Conservation (phyloP, 345 rosid species). For the Salix dunnii region DNA sequence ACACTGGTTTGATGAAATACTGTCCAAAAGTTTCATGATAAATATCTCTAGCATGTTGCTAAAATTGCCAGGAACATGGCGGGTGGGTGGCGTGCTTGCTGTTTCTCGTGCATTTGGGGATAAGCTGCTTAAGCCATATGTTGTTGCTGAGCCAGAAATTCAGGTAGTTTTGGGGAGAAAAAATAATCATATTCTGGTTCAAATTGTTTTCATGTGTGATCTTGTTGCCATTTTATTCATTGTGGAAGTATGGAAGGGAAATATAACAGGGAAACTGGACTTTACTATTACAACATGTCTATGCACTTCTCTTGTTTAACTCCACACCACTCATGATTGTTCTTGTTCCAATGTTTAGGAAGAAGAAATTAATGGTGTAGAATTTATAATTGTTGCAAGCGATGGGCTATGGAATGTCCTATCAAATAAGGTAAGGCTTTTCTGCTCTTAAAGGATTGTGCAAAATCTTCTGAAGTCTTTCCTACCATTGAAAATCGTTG, state of each 20-base stretch:
- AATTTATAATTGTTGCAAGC: slow-evolving; percentile 55
- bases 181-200: neutral
- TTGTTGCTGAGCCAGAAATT: slow-evolving; percentile 69
- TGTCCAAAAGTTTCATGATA: neutral
- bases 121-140: slow-evolving; percentile 51
- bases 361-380: slow-evolving; percentile 44
- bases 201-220: neutral
- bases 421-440: slow-evolving; percentile 41
- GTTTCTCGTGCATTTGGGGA: slow-evolving; percentile 69
- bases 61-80: slow-evolving; percentile 42
- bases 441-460: neutral
- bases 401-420: slow-evolving; percentile 66
- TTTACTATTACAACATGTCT: neutral
- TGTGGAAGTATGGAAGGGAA: neutral
- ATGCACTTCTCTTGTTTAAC: neutral
- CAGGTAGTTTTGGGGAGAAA: slow-evolving; percentile 32
- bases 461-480: neutral
- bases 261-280: neutral
- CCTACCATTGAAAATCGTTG: no score
- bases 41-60: slow-evolving; percentile 1
- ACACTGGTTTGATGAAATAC: neutral
- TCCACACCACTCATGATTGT: slow-evolving; percentile 8
- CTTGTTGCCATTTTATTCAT: neutral
- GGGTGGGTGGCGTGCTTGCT: slow-evolving; percentile 50
- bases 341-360: slow-evolving; percentile 35